Evolutionary conservation across 768 basidiomycete genomes (phyloP), one percentile per base, ranked within the genome.

Genomic region (Crepidotus variabilis): DNA sequence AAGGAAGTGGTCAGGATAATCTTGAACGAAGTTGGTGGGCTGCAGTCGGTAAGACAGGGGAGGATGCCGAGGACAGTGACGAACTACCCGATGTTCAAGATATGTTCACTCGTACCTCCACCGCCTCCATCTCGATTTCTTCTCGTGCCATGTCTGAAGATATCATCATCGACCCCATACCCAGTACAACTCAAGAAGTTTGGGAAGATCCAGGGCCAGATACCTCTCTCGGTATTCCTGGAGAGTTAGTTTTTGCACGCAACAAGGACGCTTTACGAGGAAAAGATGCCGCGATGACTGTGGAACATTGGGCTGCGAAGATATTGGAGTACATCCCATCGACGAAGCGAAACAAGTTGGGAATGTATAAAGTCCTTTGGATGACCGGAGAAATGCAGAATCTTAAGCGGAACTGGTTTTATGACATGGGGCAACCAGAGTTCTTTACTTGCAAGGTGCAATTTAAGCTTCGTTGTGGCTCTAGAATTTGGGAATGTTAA

Each of bases 241-340:
- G 87, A 2, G 89, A 91, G 65, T 67, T 84, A 0, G 71, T 90
- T 2, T 72, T 90, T 11, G 85, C 85, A 6, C 66, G 72, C 21
- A 79, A 77, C 2, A 69, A 69, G 53, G 64, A 61, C 20, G 39
- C 36, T 22, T 49, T 34, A 49, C 39, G 18, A 46, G 55, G 33
- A 43, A 28, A 39, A 5, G n/a, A 48, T 13, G 33, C 24, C 3
- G 55, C 43, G 7, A 35, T 46, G 63, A 66, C 6, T 59, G 62
- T 21, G 46, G 61, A 66, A 14, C 86, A 85, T 61, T 92, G 90
- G 90, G 88, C 90, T 2, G 90, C 85, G 1, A 73, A 72, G 64
- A 70, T 92, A 39, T 62, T 84, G 9, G 71, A 62, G 0, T 88
- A 85, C 61, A 55, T 81, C 21, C 73, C 76, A 11, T 77, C 84